Evolutionary conservation across 768 basidiomycete genomes (phyloP).

Genomic region (Tylopilus felleus): DNA sequence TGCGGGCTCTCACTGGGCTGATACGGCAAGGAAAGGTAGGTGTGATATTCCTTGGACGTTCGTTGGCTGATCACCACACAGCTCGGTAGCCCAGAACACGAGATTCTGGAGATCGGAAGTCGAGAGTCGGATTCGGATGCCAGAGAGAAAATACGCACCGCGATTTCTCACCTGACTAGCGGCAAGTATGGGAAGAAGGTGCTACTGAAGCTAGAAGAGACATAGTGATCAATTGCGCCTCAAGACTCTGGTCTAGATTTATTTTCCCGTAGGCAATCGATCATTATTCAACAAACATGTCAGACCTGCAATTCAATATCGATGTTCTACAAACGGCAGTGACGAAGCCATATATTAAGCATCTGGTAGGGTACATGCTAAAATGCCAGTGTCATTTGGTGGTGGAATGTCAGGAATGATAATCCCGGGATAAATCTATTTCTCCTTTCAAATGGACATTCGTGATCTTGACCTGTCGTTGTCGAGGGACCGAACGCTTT

Average conservation of each 20-base stretch:
- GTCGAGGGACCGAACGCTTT: constrained; percentile 67
- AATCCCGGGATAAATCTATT: constrained; percentile 82
- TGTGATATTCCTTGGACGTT: not conserved
- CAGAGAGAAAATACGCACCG: constrained; percentile 30
- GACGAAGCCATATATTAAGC: not conserved
- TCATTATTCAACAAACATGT: not conserved
- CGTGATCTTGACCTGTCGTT: constrained; percentile 79
- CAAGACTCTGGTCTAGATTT: not conserved
- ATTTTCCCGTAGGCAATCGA: not conserved
- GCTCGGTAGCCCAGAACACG: constrained; percentile 68
- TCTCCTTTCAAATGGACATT: constrained; percentile 85
- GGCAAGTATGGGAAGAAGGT: constrained; percentile 51
- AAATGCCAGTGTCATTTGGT: constrained; percentile 11
- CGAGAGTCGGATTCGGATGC: constrained; percentile 39
- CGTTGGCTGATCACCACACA: constrained; percentile 26
- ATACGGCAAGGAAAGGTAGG: constrained; percentile 54
- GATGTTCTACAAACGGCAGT: not conserved
- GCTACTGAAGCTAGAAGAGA: constrained; percentile 39
- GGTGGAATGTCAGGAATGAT: constrained; percentile 45
- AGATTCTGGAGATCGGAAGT: constrained; percentile 55
- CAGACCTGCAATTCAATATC: not conserved
- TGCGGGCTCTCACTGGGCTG: constrained; percentile 49
- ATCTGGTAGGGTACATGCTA: not conserved
- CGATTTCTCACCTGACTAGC: constrained; percentile 31
- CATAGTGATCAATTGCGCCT: not conserved